Conservation (phyloP, 1,284 basidiomycete species). For the Cutaneotrichosporon dermatis region DNA sequence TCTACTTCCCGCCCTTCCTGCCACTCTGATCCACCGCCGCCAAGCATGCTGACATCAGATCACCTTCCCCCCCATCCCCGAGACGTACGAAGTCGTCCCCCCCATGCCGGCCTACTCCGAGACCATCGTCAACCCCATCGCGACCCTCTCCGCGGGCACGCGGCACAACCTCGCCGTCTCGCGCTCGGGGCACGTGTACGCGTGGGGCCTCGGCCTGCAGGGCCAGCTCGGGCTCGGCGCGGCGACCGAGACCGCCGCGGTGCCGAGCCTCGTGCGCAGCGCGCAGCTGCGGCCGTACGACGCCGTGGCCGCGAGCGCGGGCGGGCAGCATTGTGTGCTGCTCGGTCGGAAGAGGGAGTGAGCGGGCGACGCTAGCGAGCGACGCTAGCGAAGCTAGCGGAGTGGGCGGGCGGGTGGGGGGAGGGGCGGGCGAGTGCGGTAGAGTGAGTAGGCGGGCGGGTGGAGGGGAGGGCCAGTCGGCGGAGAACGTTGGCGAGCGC, state of each 20-base stretch:
- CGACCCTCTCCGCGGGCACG: conserved; percentile 69
- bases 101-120: conserved; percentile 48
- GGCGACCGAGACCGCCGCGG: conserved; percentile 49
- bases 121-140: conserved; percentile 59
- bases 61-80: conserved; percentile 59
- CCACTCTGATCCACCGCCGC: neutral
- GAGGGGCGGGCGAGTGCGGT: too few relatives aligned
- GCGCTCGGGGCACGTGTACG: conserved; percentile 68
- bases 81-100: conserved; percentile 50
- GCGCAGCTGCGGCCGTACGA: conserved; percentile 48
- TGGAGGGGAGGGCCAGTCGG: too few relatives aligned
- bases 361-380: too few relatives aligned
- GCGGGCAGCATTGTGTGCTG: conserved; percentile 53
- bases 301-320: conserved; percentile 48
- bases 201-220: conserved; percentile 72
- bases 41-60: conserved; percentile 45
- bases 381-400: too few relatives aligned
- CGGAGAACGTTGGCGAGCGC: too few relatives aligned
- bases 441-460: too few relatives aligned
- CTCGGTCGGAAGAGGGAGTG: conserved; percentile 1
- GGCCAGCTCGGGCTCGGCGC: conserved; percentile 52
- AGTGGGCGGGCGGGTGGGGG: too few relatives aligned
- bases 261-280: conserved; percentile 62
- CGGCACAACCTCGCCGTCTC: conserved; percentile 81
- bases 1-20: neutral